Conservation (phyloP, 768 basidiomycete species). For the Naganishia vishniacii region DNA sequence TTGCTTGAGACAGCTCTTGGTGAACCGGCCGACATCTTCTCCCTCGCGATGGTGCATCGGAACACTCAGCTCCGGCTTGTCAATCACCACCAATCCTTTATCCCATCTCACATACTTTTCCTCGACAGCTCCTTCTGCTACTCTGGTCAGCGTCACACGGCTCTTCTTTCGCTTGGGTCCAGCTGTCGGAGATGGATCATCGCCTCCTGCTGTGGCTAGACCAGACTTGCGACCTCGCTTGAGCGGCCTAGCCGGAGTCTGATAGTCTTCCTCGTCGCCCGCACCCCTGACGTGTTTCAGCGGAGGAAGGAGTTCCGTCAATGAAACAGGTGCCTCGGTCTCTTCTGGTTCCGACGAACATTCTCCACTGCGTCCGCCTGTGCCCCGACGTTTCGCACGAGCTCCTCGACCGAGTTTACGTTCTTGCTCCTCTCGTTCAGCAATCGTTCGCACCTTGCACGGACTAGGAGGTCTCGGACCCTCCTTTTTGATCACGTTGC, state of each 20-base stretch:
- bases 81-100: constrained; percentile 40
- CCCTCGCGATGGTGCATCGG: constrained; percentile 16
- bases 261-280: constrained; percentile 46
- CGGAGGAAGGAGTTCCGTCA: constrained; percentile 7
- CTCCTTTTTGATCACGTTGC: constrained; percentile 40
- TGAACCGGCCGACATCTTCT: not conserved
- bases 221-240: constrained; percentile 31
- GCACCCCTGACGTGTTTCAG: constrained; percentile 34
- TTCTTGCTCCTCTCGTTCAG: constrained; percentile 37
- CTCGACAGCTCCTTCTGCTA: not conserved
- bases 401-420: constrained; percentile 32
- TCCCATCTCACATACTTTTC: constrained; percentile 44
- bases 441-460: constrained; percentile 41
- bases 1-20: constrained; percentile 31
- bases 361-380: not conserved
- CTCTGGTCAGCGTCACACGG: not conserved
- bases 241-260: constrained; percentile 36
- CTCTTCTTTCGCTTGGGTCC: constrained; percentile 24
- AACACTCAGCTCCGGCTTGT: not conserved
- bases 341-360: constrained; percentile 15
- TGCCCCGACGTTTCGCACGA: constrained; percentile 14
- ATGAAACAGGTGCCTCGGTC: not conserved
- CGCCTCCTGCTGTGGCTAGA: not conserved
- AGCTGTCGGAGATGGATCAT: constrained; percentile 1
- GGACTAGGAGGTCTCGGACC: constrained; percentile 45